Conservation (phyloP, 2,329 filamentous ascomycete genomes). For the Podosphaera fusca region DNA sequence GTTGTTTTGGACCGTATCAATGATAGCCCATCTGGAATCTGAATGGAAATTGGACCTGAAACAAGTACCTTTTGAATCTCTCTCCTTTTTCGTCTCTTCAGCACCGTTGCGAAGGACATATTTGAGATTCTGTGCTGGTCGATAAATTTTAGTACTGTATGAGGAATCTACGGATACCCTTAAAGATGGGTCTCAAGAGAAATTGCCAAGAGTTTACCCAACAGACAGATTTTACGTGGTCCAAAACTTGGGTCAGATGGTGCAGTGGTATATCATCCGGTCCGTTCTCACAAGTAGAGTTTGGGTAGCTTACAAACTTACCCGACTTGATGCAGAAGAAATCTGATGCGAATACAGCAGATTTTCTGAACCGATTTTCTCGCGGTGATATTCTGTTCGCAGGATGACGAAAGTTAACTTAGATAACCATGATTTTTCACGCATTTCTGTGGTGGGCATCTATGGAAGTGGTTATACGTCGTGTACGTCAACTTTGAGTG, state of each 20-base stretch:
- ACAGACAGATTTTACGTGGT: background rate
- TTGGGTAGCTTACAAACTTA: too few relatives aligned
- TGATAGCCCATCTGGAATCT: background rate
- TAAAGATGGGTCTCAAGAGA: background rate
- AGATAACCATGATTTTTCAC: too few relatives aligned
- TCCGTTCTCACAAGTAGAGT: too few relatives aligned
- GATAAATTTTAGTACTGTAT: background rate
- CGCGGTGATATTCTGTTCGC: too few relatives aligned
- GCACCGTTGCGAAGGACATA: background rate
- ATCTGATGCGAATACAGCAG: too few relatives aligned
- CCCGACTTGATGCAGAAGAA: too few relatives aligned
- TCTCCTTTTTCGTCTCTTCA: background rate
- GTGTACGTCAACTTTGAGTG: too few relatives aligned
- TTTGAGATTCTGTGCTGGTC: background rate
- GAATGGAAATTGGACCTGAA: background rate
- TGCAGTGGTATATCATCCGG: background rate
- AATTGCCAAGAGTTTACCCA: background rate
- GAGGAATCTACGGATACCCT: background rate
- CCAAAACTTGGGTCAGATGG: background rate
- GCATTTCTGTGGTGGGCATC: too few relatives aligned
- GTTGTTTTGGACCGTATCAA: background rate
- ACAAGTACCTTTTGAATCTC: background rate
- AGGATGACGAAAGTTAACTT: too few relatives aligned
- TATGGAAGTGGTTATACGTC: too few relatives aligned
- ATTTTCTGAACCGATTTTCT: too few relatives aligned